A percentile compares a stretch with the other conserved stretches of the same genome.
These are phyloP conservation scores for Boletellus sp. DNA, from an alignment of 768 basidiomycete species.

Conservation along the genomic window DNA sequence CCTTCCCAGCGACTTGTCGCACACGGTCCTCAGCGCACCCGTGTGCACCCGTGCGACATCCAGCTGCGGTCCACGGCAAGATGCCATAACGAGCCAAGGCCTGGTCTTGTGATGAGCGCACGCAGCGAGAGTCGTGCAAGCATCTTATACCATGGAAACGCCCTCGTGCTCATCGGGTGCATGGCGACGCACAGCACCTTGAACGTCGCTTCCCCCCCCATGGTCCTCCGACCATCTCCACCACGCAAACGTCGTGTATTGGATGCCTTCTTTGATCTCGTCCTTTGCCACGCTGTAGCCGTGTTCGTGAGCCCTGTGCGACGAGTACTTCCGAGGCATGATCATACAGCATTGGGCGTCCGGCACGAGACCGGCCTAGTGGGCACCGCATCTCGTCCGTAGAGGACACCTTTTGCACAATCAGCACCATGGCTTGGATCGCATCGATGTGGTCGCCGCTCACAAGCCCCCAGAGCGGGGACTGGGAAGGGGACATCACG, in stretches of 20 bases:
- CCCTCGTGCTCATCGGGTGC: too few relatives aligned
- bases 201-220: neutral
- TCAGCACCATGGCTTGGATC: neutral
- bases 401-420: neutral
- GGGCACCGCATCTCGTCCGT: conserved; percentile 2
- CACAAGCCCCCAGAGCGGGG: conserved; percentile 1
- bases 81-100: too few relatives aligned
- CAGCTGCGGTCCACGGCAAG: too few relatives aligned
- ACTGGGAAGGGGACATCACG: neutral
- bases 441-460: neutral
- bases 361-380: conserved; percentile 4
- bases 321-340: neutral
- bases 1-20: neutral
- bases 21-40: too few relatives aligned
- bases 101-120: too few relatives aligned
- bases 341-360: neutral
- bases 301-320: neutral
- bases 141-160: too few relatives aligned
- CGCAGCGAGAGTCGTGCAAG: too few relatives aligned
- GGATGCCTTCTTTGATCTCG: neutral
- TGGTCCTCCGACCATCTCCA: too few relatives aligned
- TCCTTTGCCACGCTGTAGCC: neutral
- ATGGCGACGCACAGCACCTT: too few relatives aligned
- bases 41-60: too few relatives aligned
- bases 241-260: neutral